These are phyloP conservation scores for Medicago ruthenica DNA, from an alignment of 306 rosid species.

Conservation along the genomic window DNA sequence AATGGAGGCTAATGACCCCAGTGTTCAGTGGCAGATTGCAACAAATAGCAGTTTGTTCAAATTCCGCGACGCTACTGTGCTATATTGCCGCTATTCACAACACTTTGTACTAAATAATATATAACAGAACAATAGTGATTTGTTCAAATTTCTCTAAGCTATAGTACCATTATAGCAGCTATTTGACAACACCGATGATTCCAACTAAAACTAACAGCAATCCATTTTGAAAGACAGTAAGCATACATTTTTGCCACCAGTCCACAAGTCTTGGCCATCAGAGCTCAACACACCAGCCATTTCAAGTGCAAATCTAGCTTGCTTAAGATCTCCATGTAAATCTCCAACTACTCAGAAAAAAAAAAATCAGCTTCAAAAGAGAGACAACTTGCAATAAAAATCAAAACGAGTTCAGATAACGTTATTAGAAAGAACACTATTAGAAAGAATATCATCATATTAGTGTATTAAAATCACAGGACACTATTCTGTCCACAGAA, in stretches of 20 bases:
- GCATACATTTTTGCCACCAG: slow-evolving; percentile 85
- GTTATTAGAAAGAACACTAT: too few species aligned
- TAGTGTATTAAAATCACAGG: slow-evolving; percentile 20
- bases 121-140: too few species aligned
- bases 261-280: slow-evolving; percentile 78
- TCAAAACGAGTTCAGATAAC: slow-evolving; percentile 29
- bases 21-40: too few species aligned
- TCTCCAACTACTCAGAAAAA: slow-evolving; percentile 72
- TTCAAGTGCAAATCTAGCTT: slow-evolving; percentile 85
- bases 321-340: slow-evolving; percentile 91
- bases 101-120: too few species aligned
- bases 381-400: neutral
- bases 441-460: slow-evolving; percentile 9
- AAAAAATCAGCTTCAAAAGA: slow-evolving; percentile 35
- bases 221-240: slow-evolving; percentile 16
- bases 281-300: slow-evolving; percentile 90
- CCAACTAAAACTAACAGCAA: slow-evolving; percentile 20
- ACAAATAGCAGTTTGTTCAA: too few species aligned
- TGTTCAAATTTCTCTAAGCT: too few species aligned
- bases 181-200: neutral
- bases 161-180: too few species aligned
- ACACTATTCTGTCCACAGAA: slow-evolving; percentile 32
- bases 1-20: neutral
- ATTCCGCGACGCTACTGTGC: too few species aligned
- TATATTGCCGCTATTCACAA: too few species aligned